These are phyloP conservation scores for Exobasidium rhododendri DNA, from an alignment of 1,284 basidiomycete genomes.

Conservation along the genomic window DNA sequence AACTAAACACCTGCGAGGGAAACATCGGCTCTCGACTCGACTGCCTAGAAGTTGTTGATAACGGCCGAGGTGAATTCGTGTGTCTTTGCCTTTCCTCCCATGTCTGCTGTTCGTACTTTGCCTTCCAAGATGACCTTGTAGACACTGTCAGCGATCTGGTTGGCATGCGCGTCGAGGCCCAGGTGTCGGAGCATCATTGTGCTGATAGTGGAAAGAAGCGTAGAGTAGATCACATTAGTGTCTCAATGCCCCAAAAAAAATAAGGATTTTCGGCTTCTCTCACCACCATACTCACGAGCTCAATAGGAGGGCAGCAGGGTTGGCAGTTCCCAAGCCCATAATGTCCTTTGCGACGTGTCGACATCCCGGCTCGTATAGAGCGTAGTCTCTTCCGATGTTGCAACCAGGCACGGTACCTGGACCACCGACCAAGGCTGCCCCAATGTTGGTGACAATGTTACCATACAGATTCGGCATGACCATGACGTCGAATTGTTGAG, in stretches of 20 bases:
- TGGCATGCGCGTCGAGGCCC: conserved; percentile 92
- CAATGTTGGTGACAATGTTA: conserved; percentile 96
- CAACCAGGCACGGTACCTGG: conserved; percentile 97
- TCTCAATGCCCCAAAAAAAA: too few relatives aligned
- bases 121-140: conserved; percentile 89
- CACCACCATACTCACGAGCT: conserved; percentile 63
- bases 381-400: conserved; percentile 96
- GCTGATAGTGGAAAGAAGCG: not conserved
- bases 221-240: too few relatives aligned
- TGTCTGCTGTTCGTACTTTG: conserved; percentile 75
- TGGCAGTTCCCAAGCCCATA: conserved; percentile 95
- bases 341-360: conserved; percentile 97
- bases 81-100: conserved; percentile 59
- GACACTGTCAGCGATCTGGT: conserved; percentile 77
- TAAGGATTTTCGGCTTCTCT: too few relatives aligned
- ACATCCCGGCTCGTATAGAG: conserved; percentile 97
- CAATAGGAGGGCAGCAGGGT: conserved; percentile 97
- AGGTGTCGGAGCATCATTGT: conserved; percentile 99
- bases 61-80: conserved; percentile 54
- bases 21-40: too few relatives aligned
- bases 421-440: conserved; percentile 94
- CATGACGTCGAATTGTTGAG: conserved; percentile 97
- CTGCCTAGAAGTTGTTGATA: conserved; percentile 22
- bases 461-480: conserved; percentile 96
- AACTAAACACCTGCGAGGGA: too few relatives aligned